Percentiles rank a stretch among this genome's conserved stretches.
These are phyloP conservation scores for Trifolium dubium DNA, from an alignment of 306 rosid species.

Conservation along the genomic window DNA sequence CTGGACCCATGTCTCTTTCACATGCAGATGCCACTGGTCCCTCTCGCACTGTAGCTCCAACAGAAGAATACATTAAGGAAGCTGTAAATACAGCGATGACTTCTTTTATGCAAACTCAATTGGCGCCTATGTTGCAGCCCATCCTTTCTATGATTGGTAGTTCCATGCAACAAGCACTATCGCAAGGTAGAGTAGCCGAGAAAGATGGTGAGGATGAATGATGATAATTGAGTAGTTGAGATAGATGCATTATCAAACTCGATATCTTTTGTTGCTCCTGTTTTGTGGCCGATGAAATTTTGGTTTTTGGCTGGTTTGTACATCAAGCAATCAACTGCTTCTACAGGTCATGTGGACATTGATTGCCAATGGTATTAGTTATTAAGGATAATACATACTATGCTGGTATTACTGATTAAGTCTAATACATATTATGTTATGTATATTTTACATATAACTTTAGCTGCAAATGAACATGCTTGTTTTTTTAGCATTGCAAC, in stretches of 20 bases:
- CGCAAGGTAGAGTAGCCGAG: neutral
- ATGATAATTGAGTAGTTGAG: neutral
- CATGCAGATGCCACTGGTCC: neutral
- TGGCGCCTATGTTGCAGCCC: constrained; percentile 17
- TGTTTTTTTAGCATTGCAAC: neutral
- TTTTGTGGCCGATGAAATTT: neutral
- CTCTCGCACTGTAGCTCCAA: neutral
- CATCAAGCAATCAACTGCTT: neutral
- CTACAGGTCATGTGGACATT: neutral
- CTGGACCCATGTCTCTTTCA: neutral
- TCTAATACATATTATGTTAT: neutral
- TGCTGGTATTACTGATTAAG: neutral
- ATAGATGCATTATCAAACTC: neutral
- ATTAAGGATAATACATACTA: neutral
- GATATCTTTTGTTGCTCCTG: neutral
- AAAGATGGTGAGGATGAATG: neutral
- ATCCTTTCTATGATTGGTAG: constrained; percentile 1
- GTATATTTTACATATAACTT: neutral
- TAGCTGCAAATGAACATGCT: neutral
- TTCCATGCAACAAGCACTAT: neutral
- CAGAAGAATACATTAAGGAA: neutral
- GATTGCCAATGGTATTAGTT: neutral
- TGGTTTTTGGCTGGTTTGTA: neutral
- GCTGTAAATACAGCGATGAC: constrained; percentile 7
- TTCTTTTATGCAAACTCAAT: constrained; percentile 7